Evolutionary conservation across 1,284 basidiomycete genomes (phyloP).

Genomic region (Xerocomus minutiporus): DNA sequence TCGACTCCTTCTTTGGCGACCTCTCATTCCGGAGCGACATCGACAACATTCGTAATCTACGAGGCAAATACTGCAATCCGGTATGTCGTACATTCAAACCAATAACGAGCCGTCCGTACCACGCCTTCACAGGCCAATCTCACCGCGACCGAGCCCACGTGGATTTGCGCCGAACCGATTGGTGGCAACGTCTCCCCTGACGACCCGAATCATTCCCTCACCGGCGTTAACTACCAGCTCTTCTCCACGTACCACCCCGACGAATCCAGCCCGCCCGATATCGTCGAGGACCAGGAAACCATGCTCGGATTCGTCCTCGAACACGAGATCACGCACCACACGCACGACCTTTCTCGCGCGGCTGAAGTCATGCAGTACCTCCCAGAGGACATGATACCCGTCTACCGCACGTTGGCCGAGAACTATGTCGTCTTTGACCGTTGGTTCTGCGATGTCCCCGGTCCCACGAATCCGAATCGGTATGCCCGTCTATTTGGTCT

Average conservation of each 20-base stretch:
- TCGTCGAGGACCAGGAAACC: constrained; percentile 4
- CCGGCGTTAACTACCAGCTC: constrained; percentile 23
- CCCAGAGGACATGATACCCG: constrained; percentile 25
- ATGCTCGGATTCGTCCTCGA: constrained; percentile 25
- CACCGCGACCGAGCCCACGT: constrained; percentile 3
- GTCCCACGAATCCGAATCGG: constrained; percentile 27
- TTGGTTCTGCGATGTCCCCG: constrained; percentile 29
- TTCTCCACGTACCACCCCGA: constrained; percentile 25
- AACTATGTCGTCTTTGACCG: constrained; percentile 23
- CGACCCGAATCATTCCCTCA: constrained; percentile 27
- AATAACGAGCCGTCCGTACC: neutral
- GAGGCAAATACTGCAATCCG: constrained; percentile 22
- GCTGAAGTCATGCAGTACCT: constrained; percentile 23
- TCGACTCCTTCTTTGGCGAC: constrained; percentile 28
- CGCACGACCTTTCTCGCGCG: constrained; percentile 15
- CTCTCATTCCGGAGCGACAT: constrained; percentile 25
- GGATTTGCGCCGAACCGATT: constrained; percentile 20
- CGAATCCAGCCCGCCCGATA: constrained; percentile 6
- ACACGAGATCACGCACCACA: constrained; percentile 20
- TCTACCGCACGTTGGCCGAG: constrained; percentile 23
- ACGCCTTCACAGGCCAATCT: constrained; percentile 13
- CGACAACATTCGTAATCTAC: constrained; percentile 23
- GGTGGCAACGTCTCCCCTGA: constrained; percentile 23
- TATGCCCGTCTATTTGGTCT: neutral
- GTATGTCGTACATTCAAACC: constrained; percentile 7